These are phyloP conservation scores for Tolypocladium tropicale DNA, from an alignment of 2,329 filamentous ascomycete species.

Conservation along the genomic window DNA sequence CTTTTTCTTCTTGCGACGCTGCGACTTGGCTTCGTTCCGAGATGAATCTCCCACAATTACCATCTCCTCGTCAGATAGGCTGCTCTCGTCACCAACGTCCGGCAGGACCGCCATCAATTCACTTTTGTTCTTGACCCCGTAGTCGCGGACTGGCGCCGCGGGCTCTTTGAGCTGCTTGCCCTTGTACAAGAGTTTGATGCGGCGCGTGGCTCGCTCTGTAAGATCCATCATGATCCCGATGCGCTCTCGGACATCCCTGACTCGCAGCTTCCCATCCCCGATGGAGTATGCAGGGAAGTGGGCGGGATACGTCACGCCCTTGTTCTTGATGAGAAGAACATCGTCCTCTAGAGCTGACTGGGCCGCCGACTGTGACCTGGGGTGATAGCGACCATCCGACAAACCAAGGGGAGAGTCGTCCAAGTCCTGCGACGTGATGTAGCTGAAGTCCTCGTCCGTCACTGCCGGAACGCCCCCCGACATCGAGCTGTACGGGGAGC, in stretches of 20 bases:
- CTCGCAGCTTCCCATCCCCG: slow-evolving; percentile 58
- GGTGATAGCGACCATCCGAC: slow-evolving; percentile 29
- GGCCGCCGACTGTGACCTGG: slow-evolving; percentile 22
- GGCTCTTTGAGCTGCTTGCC: slow-evolving; percentile 60
- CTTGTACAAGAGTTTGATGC: slow-evolving; percentile 64
- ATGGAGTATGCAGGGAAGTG: slow-evolving; percentile 70
- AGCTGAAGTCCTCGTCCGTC: slow-evolving; percentile 68
- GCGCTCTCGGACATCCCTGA: slow-evolving; percentile 57
- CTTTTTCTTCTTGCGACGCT: slow-evolving; percentile 27
- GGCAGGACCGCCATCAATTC: slow-evolving; percentile 43
- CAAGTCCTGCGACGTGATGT: slow-evolving; percentile 72
- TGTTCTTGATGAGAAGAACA: slow-evolving; percentile 59
- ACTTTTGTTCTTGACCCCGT: slow-evolving; percentile 50
- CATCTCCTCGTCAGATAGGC: slow-evolving; percentile 32
- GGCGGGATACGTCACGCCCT: slow-evolving; percentile 53
- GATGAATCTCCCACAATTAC: slow-evolving; percentile 35
- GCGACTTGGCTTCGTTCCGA: slow-evolving; percentile 21
- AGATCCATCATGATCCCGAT: slow-evolving; percentile 57
- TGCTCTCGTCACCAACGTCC: slow-evolving; percentile 25
- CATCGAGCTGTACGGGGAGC: slow-evolving; percentile 42
- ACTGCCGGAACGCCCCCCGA: slow-evolving; percentile 47
- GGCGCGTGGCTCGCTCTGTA: slow-evolving; percentile 36
- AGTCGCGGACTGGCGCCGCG: slow-evolving; percentile 44
- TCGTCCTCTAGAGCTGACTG: slow-evolving; percentile 49
- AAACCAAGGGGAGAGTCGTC: slow-evolving; percentile 30